Conservation (phyloP, 2,329 filamentous ascomycete genomes). For the Ascochyta viciae-villosae region DNA sequence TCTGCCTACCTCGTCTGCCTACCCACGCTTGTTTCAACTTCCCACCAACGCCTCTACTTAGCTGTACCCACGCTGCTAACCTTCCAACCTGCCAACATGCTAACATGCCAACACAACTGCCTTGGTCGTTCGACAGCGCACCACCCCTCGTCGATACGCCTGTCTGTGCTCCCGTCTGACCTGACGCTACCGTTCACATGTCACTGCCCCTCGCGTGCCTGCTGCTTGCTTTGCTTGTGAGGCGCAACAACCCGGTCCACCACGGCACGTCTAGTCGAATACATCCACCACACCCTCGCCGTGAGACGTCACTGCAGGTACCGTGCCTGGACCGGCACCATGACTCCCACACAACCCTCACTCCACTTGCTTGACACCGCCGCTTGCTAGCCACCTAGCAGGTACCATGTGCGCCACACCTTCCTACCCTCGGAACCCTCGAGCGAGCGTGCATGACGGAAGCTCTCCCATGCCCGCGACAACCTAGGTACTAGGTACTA, state of each 20-base stretch:
- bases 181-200: not conserved
- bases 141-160: slow-evolving; percentile 13
- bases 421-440: not conserved
- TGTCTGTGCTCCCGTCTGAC: slow-evolving; percentile 6
- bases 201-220: slow-evolving; percentile 4
- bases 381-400: not conserved
- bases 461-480: slow-evolving; percentile 22
- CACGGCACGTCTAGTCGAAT: slow-evolving; percentile 5
- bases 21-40: not conserved
- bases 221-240: not conserved
- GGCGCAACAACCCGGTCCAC: slow-evolving; percentile 1
- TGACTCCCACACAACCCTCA: not conserved
- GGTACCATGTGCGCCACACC: not conserved
- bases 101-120: not conserved
- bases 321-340: not conserved
- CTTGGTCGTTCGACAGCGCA: slow-evolving; percentile 1
- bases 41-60: slow-evolving; percentile 2
- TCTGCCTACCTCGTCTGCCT: no score
- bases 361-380: not conserved
- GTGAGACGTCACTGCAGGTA: slow-evolving; percentile 14
- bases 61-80: slow-evolving; percentile 11
- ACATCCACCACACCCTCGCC: not conserved
- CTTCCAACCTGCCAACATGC: no score
- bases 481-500: not conserved
- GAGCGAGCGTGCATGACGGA: slow-evolving; percentile 22